These are phyloP conservation scores for Pseudogymnoascus sp. DNA, from an alignment of 2,329 filamentous ascomycete genomes.

Conservation along the genomic window DNA sequence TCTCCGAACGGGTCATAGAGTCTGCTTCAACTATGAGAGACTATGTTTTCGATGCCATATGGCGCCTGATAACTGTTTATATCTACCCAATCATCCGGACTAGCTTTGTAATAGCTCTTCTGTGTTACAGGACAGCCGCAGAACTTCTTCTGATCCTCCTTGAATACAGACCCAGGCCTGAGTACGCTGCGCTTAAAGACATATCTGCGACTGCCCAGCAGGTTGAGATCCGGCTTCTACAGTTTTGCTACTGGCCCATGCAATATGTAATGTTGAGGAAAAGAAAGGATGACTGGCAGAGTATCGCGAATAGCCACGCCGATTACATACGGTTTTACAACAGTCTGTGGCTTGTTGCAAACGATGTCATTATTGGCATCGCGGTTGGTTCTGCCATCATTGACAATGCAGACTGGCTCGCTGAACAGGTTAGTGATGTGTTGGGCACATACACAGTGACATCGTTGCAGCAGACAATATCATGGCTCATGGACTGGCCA, in stretches of 20 bases:
- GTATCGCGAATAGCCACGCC: conserved; percentile 87
- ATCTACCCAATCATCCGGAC: conserved; percentile 68
- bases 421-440: conserved; percentile 67
- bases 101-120: conserved; percentile 68
- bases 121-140: conserved; percentile 71
- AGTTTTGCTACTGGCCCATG: conserved; percentile 98
- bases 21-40: conserved; percentile 83
- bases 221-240: conserved; percentile 90
- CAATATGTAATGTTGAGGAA: conserved; percentile 89
- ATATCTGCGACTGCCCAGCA: conserved; percentile 95
- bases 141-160: conserved; percentile 72
- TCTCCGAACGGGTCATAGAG: conserved; percentile 89
- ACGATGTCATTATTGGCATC: conserved; percentile 97
- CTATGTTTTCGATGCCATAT: conserved; percentile 59
- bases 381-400: conserved; percentile 94
- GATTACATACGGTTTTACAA: conserved; percentile 99
- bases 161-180: conserved; percentile 75
- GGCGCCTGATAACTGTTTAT: conserved; percentile 65
- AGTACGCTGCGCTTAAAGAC: conserved; percentile 82
- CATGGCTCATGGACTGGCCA: conserved; percentile 93
- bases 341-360: conserved; percentile 94
- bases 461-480: conserved; percentile 79
- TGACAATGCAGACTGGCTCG: conserved; percentile 82
- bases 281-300: conserved; percentile 87
- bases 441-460: conserved; percentile 79